Evolutionary conservation across 129 eudicot genomes (phyloP).

Genomic region (Helianthus tuberosus): DNA sequence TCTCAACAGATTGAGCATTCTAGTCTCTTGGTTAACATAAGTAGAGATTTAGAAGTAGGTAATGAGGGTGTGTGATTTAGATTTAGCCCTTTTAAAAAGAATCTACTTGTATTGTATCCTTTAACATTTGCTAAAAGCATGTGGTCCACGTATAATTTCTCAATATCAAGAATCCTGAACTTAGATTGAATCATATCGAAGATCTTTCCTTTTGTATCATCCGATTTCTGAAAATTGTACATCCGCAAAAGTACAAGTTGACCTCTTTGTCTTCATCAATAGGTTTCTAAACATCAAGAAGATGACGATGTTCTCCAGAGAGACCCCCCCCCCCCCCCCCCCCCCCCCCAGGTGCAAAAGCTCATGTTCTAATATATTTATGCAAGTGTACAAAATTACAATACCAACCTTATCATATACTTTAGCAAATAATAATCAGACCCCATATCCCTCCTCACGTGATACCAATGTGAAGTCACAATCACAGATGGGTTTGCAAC

Average conservation of each 20-base stretch:
- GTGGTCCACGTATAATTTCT: neutral
- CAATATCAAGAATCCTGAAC: neutral
- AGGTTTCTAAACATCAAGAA: neutral
- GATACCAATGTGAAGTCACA: slow-evolving; percentile 18
- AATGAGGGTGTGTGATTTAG: too few species aligned
- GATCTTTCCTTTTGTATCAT: neutral
- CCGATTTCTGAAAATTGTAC: neutral
- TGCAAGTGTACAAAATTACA: too few species aligned
- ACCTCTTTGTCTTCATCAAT: neutral
- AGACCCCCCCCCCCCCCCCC: neutral
- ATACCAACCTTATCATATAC: neutral
- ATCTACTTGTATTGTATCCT: too few species aligned
- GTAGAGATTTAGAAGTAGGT: too few species aligned
- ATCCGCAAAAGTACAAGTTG: too few species aligned
- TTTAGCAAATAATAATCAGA: slow-evolving; percentile 7
- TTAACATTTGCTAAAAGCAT: neutral
- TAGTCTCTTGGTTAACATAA: too few species aligned
- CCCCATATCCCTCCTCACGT: slow-evolving; percentile 8
- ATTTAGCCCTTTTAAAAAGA: too few species aligned
- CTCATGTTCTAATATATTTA: too few species aligned
- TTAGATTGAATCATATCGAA: neutral
- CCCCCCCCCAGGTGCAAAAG: neutral
- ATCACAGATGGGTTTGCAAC: slow-evolving; percentile 1
- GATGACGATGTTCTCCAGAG: neutral
- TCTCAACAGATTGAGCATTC: too few species aligned